Evolutionary conservation across 225 moss, liverwort and hornwort species (phyloP).

Genomic region (Neckera pumila): DNA sequence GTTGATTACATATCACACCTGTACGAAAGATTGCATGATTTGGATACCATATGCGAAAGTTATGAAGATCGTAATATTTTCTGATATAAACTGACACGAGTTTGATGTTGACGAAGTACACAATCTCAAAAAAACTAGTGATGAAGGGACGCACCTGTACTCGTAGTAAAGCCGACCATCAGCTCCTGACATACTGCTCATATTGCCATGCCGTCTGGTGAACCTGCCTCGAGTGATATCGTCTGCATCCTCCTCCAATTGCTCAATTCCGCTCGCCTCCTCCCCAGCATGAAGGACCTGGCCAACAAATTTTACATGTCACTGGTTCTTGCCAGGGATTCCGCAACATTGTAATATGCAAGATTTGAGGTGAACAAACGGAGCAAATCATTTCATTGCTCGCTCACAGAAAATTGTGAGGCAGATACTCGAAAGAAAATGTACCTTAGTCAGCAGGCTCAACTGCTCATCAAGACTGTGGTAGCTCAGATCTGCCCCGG

Average conservation of each 20-base stretch:
- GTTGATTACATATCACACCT: not conserved
- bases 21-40: not conserved
- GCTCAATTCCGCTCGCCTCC: constrained; percentile 79
- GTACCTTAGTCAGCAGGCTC: constrained; percentile 76
- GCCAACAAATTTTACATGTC: not conserved
- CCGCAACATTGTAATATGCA: not conserved
- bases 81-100: not conserved
- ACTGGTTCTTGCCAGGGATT: not conserved
- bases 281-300: constrained; percentile 98
- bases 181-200: constrained; percentile 88
- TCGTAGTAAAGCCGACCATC: constrained; percentile 93
- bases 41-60: not conserved
- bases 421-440: not conserved
- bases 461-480: constrained; percentile 71
- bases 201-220: constrained; percentile 54
- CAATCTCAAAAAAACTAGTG: not conserved
- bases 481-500: constrained; percentile 72
- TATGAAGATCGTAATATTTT: not conserved
- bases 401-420: not conserved
- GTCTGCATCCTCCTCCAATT: constrained; percentile 84
- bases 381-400: not conserved
- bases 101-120: not conserved
- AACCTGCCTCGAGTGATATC: constrained; percentile 71
- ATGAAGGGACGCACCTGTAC: constrained; percentile 43
- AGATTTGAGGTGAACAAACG: not conserved